Conservation (phyloP, 2,329 filamentous ascomycete genomes). For the Fusarium annulatum region DNA sequence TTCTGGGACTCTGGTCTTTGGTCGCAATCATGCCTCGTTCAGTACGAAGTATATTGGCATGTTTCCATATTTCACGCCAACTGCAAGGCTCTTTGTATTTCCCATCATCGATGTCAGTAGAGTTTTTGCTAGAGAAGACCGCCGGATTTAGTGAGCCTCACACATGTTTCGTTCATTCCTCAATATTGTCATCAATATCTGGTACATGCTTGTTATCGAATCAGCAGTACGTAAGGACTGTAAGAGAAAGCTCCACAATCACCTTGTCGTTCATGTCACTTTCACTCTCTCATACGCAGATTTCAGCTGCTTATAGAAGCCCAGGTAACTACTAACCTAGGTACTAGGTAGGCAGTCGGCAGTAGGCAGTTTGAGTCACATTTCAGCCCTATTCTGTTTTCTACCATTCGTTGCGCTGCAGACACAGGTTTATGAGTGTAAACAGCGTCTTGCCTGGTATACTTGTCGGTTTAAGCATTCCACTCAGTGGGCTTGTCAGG, state of each 20-base stretch:
- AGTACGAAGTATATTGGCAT: neutral
- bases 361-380: slow-evolving; percentile 1
- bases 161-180: neutral
- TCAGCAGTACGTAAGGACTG: slow-evolving; percentile 15
- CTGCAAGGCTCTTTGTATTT: neutral
- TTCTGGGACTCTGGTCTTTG: neutral
- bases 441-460: neutral
- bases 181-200: slow-evolving; percentile 8
- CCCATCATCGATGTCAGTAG: slow-evolving; percentile 1
- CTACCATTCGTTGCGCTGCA: neutral
- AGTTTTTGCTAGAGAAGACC: slow-evolving; percentile 15
- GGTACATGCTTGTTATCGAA: slow-evolving; percentile 20
- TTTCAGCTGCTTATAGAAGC: neutral
- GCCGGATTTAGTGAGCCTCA: neutral
- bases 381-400: neutral
- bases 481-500: neutral
- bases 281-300: neutral
- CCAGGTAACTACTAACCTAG: neutral
- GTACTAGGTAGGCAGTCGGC: neutral
- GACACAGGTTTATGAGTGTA: neutral
- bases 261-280: neutral
- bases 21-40: neutral
- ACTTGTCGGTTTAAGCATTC: neutral
- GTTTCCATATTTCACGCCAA: neutral
- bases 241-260: slow-evolving; percentile 1